Conservation (phyloP, 78 protist species). For the Emiliania huxleyi region DNA sequence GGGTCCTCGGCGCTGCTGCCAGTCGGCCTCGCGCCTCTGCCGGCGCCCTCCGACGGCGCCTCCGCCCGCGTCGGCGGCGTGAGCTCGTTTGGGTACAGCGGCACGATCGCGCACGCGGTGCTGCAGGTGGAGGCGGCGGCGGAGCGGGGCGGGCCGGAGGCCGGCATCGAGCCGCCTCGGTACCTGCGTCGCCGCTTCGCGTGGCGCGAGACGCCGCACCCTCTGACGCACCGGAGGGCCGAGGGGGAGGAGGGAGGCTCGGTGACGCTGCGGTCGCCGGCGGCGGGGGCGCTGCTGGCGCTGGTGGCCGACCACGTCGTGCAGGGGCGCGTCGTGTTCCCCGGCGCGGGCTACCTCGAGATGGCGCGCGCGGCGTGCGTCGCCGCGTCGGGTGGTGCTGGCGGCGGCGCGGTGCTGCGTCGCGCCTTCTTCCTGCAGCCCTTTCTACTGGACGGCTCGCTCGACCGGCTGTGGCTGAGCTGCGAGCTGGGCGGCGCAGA, state of each 20-base stretch:
- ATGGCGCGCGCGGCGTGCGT: not conserved
- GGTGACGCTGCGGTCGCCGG: not conserved
- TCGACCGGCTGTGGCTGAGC: not conserved
- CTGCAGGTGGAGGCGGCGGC: not conserved
- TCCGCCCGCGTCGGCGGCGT: not conserved
- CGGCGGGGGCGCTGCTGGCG: not conserved
- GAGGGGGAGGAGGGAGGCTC: not conserved
- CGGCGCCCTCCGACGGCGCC: not conserved
- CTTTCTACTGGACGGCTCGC: not conserved
- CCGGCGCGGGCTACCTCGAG: constrained; percentile 1
- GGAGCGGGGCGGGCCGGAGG: not conserved
- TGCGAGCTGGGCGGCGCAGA: not conserved
- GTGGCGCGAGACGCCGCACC: not conserved
- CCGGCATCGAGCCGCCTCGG: not conserved
- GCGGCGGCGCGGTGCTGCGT: not conserved
- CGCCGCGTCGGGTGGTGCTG: not conserved
- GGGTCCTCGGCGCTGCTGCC: not conserved
- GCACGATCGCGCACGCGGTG: constrained; percentile 30
- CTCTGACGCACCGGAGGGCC: not conserved
- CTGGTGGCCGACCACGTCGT: not conserved
- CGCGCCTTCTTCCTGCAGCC: constrained; percentile 6
- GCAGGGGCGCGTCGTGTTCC: not conserved
- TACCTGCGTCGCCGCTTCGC: not conserved
- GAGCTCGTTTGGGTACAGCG: not conserved
- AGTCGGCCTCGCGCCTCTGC: not conserved